Percentiles rank a stretch among this genome's conserved stretches.
Conservation (phyloP, 129 eudicot species). For the Pittosporum tobira region DNA sequence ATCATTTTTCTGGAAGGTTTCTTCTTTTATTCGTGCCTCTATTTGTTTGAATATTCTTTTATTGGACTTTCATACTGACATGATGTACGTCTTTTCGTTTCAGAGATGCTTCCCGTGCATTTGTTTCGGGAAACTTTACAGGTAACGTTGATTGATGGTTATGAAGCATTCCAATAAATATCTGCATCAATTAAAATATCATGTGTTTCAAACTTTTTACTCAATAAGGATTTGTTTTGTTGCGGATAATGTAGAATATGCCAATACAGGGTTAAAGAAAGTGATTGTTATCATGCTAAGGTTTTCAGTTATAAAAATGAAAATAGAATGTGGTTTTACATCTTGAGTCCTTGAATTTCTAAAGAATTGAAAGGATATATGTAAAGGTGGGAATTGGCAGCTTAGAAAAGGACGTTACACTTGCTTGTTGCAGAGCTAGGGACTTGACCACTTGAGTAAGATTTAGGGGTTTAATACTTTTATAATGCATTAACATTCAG, state of each 20-base stretch:
- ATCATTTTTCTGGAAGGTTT: slow-evolving; percentile 91
- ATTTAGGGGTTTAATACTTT: no score
- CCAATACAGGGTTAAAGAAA: not conserved
- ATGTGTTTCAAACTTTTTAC: not conserved
- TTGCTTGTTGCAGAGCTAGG: no score
- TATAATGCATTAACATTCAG: no score
- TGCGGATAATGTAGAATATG: not conserved
- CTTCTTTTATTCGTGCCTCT: not conserved
- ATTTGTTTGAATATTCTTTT: not conserved
- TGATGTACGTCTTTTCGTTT: slow-evolving; percentile 6
- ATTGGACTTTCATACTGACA: not conserved
- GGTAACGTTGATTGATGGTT: slow-evolving; percentile 30
- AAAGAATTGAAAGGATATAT: no score
- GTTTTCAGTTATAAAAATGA: not conserved
- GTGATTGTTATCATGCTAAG: not conserved
- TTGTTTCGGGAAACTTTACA: slow-evolving; percentile 85
- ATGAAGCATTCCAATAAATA: not conserved
- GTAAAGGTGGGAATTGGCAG: no score
- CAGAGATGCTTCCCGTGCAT: slow-evolving; percentile 99
- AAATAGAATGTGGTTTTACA: no score
- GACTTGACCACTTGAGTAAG: no score
- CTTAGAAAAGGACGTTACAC: no score
- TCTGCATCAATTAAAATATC: no score
- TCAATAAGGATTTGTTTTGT: not conserved
- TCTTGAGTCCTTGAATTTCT: no score